phyloP scores from a whole-genome alignment of 305 asterid genomes.

The Stenogyne calaminthoides region DNA sequence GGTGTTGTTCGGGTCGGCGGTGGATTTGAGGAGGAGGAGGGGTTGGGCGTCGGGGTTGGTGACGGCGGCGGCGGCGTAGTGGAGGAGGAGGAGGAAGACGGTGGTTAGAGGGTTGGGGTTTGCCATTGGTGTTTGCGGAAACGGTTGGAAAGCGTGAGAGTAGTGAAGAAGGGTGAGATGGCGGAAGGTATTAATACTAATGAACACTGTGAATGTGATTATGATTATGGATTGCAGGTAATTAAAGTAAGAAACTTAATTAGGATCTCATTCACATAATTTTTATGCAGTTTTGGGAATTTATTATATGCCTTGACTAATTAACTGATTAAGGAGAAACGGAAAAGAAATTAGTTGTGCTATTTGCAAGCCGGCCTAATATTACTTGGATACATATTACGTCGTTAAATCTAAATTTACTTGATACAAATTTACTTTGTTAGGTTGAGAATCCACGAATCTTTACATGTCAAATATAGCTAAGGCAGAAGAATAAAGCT shows the following conservation, averaged over 20 bases:
- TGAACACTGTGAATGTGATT: background rate
- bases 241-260: background rate
- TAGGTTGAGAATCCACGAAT: too few relatives aligned
- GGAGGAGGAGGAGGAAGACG: constrained; percentile 23
- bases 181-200: constrained; percentile 1
- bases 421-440: too few relatives aligned
- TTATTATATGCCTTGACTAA: background rate
- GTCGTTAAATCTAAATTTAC: too few relatives aligned
- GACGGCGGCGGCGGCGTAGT: constrained; percentile 35
- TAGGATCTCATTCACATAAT: background rate
- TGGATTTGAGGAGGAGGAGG: constrained; percentile 60
- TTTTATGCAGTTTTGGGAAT: background rate
- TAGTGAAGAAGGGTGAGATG: background rate
- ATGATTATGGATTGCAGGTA: background rate
- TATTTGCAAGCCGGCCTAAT: too few relatives aligned
- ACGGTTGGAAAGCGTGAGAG: constrained; percentile 19
- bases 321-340: too few relatives aligned
- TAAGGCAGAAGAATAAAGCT: too few relatives aligned
- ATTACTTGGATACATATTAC: too few relatives aligned
- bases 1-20: constrained; percentile 45
- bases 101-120: constrained; percentile 23
- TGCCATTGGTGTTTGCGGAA: constrained; percentile 30
- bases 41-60: constrained; percentile 53
- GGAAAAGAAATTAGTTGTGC: too few relatives aligned
- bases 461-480: too few relatives aligned